phyloP scores from a whole-genome alignment of 2,329 filamentous ascomycete species.

The Cladophialophora exuberans region DNA sequence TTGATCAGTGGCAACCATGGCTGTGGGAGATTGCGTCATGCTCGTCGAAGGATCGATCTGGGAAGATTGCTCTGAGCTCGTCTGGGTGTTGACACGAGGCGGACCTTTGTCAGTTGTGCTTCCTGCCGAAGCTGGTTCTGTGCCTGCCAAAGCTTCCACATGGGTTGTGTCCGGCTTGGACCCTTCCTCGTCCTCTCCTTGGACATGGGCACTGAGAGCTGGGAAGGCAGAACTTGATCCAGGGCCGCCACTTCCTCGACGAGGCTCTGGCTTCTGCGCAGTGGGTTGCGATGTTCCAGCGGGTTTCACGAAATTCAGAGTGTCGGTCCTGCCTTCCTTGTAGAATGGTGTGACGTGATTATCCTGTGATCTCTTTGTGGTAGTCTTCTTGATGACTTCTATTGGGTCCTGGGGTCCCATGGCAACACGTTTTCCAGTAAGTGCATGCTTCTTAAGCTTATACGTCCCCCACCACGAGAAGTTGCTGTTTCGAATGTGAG shows the following conservation, averaged over 20 bases:
- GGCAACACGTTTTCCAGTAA: constrained; percentile 8
- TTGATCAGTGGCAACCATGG: background rate
- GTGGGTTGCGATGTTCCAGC: background rate
- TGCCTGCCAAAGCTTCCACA: background rate
- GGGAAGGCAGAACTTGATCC: constrained; percentile 18
- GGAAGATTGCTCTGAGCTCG: background rate
- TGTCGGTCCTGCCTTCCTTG: background rate
- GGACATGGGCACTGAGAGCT: constrained; percentile 15
- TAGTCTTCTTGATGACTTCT: background rate
- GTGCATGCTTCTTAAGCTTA: constrained; percentile 16
- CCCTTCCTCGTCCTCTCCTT: background rate
- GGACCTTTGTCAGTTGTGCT: background rate
- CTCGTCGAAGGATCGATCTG: background rate
- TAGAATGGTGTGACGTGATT: background rate
- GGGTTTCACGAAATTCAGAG: background rate
- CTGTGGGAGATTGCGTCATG: constrained; percentile 6
- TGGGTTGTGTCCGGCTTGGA: background rate
- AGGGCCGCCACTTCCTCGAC: background rate
- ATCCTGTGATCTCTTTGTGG: background rate
- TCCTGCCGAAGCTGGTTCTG: background rate
- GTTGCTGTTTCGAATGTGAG: constrained; percentile 22
- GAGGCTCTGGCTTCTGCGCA: background rate
- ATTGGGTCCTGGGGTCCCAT: constrained; percentile 18
- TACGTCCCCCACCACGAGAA: constrained; percentile 23
- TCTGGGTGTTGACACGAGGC: background rate